Conservation (phyloP, 2,329 filamentous ascomycete species). For the Aspergillus texensis region DNA sequence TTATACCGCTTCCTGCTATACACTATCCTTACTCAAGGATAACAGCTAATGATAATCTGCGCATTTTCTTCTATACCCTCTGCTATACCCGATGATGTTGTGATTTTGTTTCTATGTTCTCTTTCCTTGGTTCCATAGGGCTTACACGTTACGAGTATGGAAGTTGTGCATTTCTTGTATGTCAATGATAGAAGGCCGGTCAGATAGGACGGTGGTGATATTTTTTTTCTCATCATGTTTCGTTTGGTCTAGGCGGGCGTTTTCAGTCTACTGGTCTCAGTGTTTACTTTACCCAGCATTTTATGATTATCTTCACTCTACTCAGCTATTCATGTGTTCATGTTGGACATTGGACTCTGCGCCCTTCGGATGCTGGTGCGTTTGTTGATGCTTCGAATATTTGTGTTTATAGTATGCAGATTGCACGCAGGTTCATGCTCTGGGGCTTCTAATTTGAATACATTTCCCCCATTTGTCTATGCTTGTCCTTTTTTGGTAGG, state of each 20-base stretch:
- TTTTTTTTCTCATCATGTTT: conserved; percentile 1
- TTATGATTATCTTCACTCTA: not conserved
- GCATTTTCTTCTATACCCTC: conserved; percentile 38
- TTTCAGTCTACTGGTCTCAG: conserved; percentile 1
- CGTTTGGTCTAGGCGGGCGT: conserved; percentile 11
- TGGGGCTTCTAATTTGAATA: conserved; percentile 18
- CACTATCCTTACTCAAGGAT: conserved; percentile 21
- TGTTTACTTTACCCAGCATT: not conserved
- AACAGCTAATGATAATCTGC: conserved; percentile 36
- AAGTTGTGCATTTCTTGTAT: conserved; percentile 20
- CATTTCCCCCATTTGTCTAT: conserved; percentile 3
- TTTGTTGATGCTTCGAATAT: conserved; percentile 11
- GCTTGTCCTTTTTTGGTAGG: not conserved
- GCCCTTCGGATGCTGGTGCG: conserved; percentile 8
- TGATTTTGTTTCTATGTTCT: conserved; percentile 18
- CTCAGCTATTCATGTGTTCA: not conserved
- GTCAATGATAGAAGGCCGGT: conserved; percentile 25
- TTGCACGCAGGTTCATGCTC: conserved; percentile 9
- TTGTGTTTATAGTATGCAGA: conserved; percentile 19
- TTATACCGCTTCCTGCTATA: conserved; percentile 16
- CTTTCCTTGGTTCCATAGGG: conserved; percentile 18
- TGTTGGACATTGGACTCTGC: not conserved
- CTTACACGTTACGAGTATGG: conserved; percentile 19
- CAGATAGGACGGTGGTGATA: conserved; percentile 15
- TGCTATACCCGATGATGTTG: conserved; percentile 35